These are phyloP conservation scores for Albizia julibrissin DNA, from an alignment of 306 rosid genomes.

Conservation along the genomic window DNA sequence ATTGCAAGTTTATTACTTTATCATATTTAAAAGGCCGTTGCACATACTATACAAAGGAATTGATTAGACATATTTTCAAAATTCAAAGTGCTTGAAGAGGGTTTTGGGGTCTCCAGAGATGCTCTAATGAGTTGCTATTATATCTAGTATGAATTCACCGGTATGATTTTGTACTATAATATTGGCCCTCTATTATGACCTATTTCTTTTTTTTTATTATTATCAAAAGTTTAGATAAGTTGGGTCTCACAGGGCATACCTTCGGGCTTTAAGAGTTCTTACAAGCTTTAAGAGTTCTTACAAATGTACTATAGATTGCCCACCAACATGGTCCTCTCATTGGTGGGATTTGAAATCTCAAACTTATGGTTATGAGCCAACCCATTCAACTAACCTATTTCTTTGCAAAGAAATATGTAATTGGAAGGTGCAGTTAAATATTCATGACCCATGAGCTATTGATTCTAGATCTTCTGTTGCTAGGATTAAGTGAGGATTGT, in stretches of 20 bases:
- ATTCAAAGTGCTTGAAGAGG: constrained; percentile 18
- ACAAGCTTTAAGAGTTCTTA: too few species aligned
- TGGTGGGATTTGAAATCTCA: too few species aligned
- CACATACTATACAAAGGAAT: constrained; percentile 16
- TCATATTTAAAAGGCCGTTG: constrained; percentile 19
- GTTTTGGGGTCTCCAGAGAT: constrained; percentile 10
- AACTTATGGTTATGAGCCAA: too few species aligned
- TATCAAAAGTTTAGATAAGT: too few species aligned
- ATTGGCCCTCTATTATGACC: not conserved
- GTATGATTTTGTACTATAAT: not conserved
- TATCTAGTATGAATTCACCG: not conserved
- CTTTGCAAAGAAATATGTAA: not conserved
- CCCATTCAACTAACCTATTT: not conserved
- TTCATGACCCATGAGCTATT: not conserved
- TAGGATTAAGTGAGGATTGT: not conserved
- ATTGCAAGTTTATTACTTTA: constrained; percentile 37
- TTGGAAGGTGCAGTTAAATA: not conserved
- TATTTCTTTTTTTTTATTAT: not conserved
- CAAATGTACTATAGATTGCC: too few species aligned
- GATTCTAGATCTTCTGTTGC: not conserved
- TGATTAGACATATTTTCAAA: constrained; percentile 19
- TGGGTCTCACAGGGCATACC: too few species aligned
- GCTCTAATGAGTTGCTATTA: not conserved
- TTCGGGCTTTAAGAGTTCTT: too few species aligned
- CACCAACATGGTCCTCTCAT: too few species aligned